Base-by-base conservation (phyloP, 1,284 basidiomycete species). In the Leccinum pachyderme region DNA sequence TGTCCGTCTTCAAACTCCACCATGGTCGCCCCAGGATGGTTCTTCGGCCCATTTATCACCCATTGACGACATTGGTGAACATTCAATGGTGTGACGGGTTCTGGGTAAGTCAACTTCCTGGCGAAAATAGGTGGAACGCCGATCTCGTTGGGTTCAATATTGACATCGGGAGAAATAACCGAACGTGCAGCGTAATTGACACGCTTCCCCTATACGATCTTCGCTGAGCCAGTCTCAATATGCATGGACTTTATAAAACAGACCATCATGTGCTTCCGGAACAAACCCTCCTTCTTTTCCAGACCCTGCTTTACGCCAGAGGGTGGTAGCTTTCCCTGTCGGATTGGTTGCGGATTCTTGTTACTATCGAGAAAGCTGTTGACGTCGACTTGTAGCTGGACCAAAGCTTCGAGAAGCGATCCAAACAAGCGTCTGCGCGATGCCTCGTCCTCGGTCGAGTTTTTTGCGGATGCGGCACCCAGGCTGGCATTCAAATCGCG, bases 201-300 rank as follows among this genome's bases (percentile, higher is more conserved):
- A 72, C 97, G 95, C 80, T 99, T 99, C 41, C 97, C 97, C 93
- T 95, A 57, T 22, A 53, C 56, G 15, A 28, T 39, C n/a, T 58
- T 58, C 53, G 15, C 46, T 55, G 29, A 56, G 56, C 29, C 31
- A 15, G 18, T 51, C 51, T 52, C 25, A 9, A 56, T 45, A 33
- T 18, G 43, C 31, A 48, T 53, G 41, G 35, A 41, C 13, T 5
- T 39, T 24, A 12, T 47, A 31, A 53, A 47, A 57, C 54, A 53
- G 57, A 93, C 93, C 97, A 99, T 99, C 97, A 99, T 99, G 72
- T 99, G 88, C 76, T 96, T 98, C 59, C 97, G 82, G 82, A 99
- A 99, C 50, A 99, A 73, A 55, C 97, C 97, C 65, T 99, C 97
- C 75, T 99, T 99, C 83, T 99, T 99, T 76, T 99, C 97, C 62